Base-by-base conservation (phyloP, 2,329 filamentous ascomycete species). In the Aspergillus cejpii region DNA sequence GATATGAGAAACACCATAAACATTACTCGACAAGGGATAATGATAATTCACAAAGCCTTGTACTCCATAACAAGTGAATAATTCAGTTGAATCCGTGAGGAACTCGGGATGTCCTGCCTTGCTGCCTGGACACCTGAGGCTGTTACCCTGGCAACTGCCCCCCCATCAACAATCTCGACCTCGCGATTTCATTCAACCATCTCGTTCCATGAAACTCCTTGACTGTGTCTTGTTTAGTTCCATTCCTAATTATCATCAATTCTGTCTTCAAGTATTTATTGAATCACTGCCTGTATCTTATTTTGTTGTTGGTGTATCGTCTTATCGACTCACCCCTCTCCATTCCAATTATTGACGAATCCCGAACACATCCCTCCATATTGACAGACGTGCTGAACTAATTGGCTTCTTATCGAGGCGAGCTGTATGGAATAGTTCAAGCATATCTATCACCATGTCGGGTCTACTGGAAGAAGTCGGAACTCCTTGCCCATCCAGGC, bases 401-500 rank as follows among this genome's bases (percentile, higher is more conserved):
- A 24, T 8, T 24, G 23, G 4, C 23, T 8, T 4, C 23, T 8
- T 8, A 24, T 24, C 23, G 11, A 34, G 10, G 31, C 15, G 17
- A 19, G 17, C 8, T 20, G 31, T 24, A 34, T 34, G 31, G 15
- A 5, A 20, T 34, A 20, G 3, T 34, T 19, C 17, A 8, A 34
- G 10, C 4, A 12, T 15, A 31, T 27, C 29, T 12, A 19, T 27
- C 33, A 57, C 20, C 14, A 64, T 61, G 63, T 58, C 59, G 27
- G 49, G 46, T 12, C 26, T 56, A 19, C 37, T 63, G 15, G 34
- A 52, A 6, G 58, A 64, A 48, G 47, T 54, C 26, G 52, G 50
- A 12, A 68, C 66, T 5, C 67, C 65, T 1, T 67, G 65, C 41
- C 65, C 63, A 2, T 51, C 56, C 28, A 56, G 54, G 36, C 51